phyloP scores from a whole-genome alignment of 140 eudicot species.

The Ambrosia hybrid region DNA sequence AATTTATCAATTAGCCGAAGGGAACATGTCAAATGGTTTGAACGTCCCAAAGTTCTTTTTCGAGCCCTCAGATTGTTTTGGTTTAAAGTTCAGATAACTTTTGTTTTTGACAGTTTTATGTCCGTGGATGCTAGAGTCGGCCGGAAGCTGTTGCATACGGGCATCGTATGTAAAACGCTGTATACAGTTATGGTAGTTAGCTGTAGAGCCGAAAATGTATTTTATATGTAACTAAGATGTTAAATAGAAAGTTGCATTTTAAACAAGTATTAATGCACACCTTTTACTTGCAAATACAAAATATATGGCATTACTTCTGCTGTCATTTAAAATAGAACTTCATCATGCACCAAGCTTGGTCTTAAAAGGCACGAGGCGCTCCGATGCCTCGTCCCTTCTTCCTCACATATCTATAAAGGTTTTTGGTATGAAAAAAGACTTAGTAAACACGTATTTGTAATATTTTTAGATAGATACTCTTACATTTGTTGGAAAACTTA shows the following conservation, averaged over 20 bases:
- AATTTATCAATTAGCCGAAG: not conserved
- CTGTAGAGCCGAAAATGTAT: conserved; percentile 19
- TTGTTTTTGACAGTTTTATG: conserved; percentile 9
- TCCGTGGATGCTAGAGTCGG: conserved; percentile 18
- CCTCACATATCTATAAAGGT: too few species aligned
- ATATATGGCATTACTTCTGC: conserved; percentile 1
- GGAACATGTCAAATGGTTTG: too few species aligned
- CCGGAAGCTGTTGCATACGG: conserved; percentile 17
- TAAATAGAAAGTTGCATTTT: not conserved
- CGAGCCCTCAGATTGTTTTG: not conserved
- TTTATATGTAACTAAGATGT: conserved; percentile 21
- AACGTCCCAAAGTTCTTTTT: too few species aligned
- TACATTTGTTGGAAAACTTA: too few species aligned
- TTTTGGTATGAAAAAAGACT: too few species aligned
- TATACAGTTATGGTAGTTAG: conserved; percentile 10
- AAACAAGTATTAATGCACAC: conserved; percentile 7
- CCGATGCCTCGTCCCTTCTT: too few species aligned
- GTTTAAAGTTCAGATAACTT: too few species aligned
- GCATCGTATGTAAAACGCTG: not conserved
- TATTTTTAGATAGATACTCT: too few species aligned
- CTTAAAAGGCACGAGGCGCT: not conserved
- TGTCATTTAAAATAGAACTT: too few species aligned
- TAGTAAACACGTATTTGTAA: too few species aligned
- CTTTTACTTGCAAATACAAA: not conserved
- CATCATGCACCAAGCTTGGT: not conserved